Percentiles rank a stretch among this genome's conserved stretches.
These are phyloP conservation scores for Aspergillus vadensis DNA, from an alignment of 2,329 filamentous ascomycete genomes.

Conservation along the genomic window DNA sequence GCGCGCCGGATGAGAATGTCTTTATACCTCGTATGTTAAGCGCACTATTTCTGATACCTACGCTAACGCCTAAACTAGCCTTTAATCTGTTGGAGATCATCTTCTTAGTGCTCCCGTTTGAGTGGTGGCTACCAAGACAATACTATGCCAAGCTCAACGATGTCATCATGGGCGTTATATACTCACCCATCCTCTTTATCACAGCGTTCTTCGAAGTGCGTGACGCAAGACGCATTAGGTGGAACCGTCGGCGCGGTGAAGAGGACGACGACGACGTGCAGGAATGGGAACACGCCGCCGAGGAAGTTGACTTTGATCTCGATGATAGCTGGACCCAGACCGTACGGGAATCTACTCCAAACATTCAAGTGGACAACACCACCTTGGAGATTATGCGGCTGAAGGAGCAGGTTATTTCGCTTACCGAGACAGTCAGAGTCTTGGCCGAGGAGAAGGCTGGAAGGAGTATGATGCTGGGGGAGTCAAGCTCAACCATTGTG, in stretches of 20 bases:
- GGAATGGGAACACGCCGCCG: constrained; percentile 84
- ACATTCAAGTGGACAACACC: constrained; percentile 76
- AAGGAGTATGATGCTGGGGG: constrained; percentile 13
- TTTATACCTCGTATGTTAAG: constrained; percentile 74
- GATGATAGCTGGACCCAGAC: constrained; percentile 79
- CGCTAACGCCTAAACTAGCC: constrained; percentile 42
- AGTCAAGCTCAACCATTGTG: constrained; percentile 17
- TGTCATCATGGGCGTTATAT: constrained; percentile 80
- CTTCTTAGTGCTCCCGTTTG: constrained; percentile 73
- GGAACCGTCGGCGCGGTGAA: constrained; percentile 77
- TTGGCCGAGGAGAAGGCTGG: constrained; percentile 45
- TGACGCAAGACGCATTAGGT: constrained; percentile 65
- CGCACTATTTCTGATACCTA: background rate
- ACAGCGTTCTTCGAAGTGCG: constrained; percentile 72
- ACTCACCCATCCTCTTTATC: constrained; percentile 78
- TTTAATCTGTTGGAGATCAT: constrained; percentile 93
- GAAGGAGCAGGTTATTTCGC: constrained; percentile 58
- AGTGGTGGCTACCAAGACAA: constrained; percentile 87
- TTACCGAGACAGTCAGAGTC: constrained; percentile 64
- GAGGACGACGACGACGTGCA: constrained; percentile 85
- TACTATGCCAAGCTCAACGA: constrained; percentile 84
- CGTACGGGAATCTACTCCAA: constrained; percentile 73
- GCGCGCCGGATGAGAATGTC: constrained; percentile 96
- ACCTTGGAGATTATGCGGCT: constrained; percentile 62
- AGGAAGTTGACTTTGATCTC: constrained; percentile 73